Base-by-base conservation (phyloP, 495 filamentous ascomycete species). In the Hypoxylon perforatum region DNA sequence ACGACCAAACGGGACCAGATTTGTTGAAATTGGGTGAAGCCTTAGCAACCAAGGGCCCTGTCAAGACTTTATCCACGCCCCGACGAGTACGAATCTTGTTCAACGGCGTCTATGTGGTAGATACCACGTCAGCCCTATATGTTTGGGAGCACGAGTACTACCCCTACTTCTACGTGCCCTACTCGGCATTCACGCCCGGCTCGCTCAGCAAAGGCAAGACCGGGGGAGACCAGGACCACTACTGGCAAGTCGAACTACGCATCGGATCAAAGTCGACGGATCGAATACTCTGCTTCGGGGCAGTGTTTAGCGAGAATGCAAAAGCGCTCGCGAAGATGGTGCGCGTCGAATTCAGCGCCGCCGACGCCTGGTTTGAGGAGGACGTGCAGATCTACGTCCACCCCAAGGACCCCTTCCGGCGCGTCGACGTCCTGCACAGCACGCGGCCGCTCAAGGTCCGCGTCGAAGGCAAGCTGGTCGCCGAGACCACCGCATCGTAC, bases 331-430 rank as follows among this genome's bases (percentile, higher is more conserved):
- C 33, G 35, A 52, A 22, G 1, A 38, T 64, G 22, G 69, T 72
- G 44, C 65, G 69, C 10, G 59, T 72, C 8, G 65, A 61, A 48
- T 64, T 70, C 59, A 38, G 21, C 30, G 65, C 63, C 12, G 69
- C 35, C n/a, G 83, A 86, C 63, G 76, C 78, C 15, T 90, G 86
- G 86, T 88, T 82, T 65, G 88, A 90, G 76, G 78, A 78, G 47
- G 86, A 88, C 56, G 73, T 76, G 18, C 81, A 76, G 4, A 83
- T 89, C 46, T 80, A 80, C 57, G 76, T 78, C 4, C 87, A 90
- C 63, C 83, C 87, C 6, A 88, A 87, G 60, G 85, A 88, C 65
- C 87, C 86, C 0, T 85, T 82, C 68, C 86, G 86, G 56, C 81
- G 87, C n/a, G 78, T 90, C 58, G 85, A 88, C 42, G 80, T 82